Conservation (phyloP, 176 grass and related monocot genomes). For the Carex kokanica region DNA sequence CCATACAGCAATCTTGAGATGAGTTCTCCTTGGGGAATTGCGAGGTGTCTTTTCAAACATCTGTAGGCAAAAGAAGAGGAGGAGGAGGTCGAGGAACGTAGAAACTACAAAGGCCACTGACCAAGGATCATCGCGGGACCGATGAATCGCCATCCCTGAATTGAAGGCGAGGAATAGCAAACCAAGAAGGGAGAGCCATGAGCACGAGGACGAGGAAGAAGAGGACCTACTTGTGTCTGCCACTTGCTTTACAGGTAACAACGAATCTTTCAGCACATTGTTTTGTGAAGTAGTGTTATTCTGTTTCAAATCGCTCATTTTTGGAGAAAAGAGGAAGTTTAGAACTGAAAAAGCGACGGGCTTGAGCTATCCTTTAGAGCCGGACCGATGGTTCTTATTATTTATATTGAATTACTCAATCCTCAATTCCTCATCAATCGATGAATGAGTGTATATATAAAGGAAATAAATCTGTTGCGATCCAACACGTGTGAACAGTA, state of each 20-base stretch:
- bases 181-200: not conserved
- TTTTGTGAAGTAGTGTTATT: not conserved
- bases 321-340: not conserved
- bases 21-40: not conserved
- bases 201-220: not conserved
- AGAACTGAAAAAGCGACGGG: too few relatives aligned
- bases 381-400: too few relatives aligned
- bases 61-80: slow-evolving; percentile 25
- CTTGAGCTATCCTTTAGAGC: too few relatives aligned
- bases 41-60: slow-evolving; percentile 18
- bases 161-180: slow-evolving; percentile 27
- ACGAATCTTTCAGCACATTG: not conserved
- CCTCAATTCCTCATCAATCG: too few relatives aligned
- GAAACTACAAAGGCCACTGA: not conserved
- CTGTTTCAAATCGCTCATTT: not conserved
- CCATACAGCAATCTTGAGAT: slow-evolving; percentile 38
- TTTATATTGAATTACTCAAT: too few relatives aligned
- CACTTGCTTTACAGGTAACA: not conserved
- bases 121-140: not conserved
- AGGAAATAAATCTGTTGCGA: too few relatives aligned
- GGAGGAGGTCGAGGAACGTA: not conserved
- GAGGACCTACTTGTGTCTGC: not conserved
- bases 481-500: too few relatives aligned
- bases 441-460: too few relatives aligned
- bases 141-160: slow-evolving; percentile 3